Evolutionary conservation across 2,329 filamentous ascomycete species (phyloP), one percentile per base, ranked within the genome.

Genomic region (Teratosphaeria destructans): DNA sequence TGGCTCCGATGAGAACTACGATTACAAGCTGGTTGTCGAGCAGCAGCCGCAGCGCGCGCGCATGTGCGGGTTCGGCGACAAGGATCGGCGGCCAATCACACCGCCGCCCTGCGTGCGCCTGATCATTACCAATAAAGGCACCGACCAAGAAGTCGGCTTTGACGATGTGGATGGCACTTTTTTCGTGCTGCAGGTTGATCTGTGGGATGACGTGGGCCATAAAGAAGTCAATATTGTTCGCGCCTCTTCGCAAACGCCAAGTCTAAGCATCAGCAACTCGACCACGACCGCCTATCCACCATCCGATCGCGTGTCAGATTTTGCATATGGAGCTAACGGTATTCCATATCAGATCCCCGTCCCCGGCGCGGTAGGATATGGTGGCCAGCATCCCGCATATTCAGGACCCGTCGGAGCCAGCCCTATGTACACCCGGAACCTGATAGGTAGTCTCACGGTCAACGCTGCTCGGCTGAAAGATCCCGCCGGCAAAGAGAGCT

Each of bases 21-120:
- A 57, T 29, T 72, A 69, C 61, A 62, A 62, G n/a, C 61, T 72
- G 16, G 55, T 64, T 54, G 90, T 96, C 61, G 85, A 89, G 65
- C 94, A 99, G 77, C 91, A 97, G 74, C 94, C 94, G 56, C 82
- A 90, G 68, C 85, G 94, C 68, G 94, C 94, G 65, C 89, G 94
- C 62, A 97, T 97, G 94, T 99, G 94, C 77, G 94, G 94, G 7
- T 99, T 97, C 77, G 94, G 94, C 63, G 94, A 99, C 78, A 99
- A 97, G 89, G 94, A 99, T 74, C 89, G 94, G 65, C 84, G 94
- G 64, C 94, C 94, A 29, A 96, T 99, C 67, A 97, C 94, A 32
- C 93, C 94, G 14, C 94, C 94, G 26, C 93, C 94, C 3, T 96
- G 93, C 74, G 88, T 97, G 57, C 84, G 88, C 64, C 82, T 97